A percentile compares a stretch with the other conserved stretches of the same genome.
phyloP scores from a whole-genome alignment of 352 stramenopile species.

The Aphanomyces invadans region DNA sequence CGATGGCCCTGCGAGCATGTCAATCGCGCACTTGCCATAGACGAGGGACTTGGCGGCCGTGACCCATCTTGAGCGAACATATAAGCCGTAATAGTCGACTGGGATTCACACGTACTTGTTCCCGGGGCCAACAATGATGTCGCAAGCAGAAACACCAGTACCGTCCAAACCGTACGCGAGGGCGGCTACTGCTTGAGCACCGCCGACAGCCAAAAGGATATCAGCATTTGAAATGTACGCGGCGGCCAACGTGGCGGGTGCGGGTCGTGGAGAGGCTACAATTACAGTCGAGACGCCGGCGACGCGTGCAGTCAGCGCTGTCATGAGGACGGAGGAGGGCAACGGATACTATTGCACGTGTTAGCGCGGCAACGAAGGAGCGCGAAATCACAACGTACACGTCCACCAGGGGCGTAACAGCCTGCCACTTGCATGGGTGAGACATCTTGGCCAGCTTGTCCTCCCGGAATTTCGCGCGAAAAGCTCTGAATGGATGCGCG shows the following conservation, averaged over 20 bases:
- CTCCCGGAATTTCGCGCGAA: slow-evolving; percentile 91
- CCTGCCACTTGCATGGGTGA: slow-evolving; percentile 76
- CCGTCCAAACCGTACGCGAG: slow-evolving; percentile 93
- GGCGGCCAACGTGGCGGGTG: slow-evolving; percentile 89
- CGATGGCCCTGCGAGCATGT: slow-evolving; percentile 98
- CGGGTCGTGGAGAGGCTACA: slow-evolving; percentile 90
- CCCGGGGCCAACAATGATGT: slow-evolving; percentile 98
- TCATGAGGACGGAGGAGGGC: slow-evolving; percentile 98
- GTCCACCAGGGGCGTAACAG: slow-evolving; percentile 96
- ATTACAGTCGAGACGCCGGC: slow-evolving; percentile 92
- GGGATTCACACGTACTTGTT: slow-evolving; percentile 77
- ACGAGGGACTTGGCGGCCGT: slow-evolving; percentile 97
- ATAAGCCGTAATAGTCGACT: background rate
- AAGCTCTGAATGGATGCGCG: slow-evolving; percentile 88
- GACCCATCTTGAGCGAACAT: slow-evolving; percentile 81
- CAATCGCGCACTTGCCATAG: slow-evolving; percentile 95
- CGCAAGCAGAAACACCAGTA: slow-evolving; percentile 77
- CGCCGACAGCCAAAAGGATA: slow-evolving; percentile 69
- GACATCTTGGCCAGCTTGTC: slow-evolving; percentile 91
- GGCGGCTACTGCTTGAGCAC: slow-evolving; percentile 88
- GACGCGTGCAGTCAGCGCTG: slow-evolving; percentile 89
- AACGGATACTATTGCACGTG: slow-evolving; percentile 81
- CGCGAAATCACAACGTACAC: slow-evolving; percentile 32
- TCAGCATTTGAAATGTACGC: slow-evolving; percentile 91
- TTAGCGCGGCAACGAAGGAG: background rate